These are phyloP conservation scores for Nemania serpens DNA, from an alignment of 2,329 filamentous ascomycete genomes.

Conservation along the genomic window DNA sequence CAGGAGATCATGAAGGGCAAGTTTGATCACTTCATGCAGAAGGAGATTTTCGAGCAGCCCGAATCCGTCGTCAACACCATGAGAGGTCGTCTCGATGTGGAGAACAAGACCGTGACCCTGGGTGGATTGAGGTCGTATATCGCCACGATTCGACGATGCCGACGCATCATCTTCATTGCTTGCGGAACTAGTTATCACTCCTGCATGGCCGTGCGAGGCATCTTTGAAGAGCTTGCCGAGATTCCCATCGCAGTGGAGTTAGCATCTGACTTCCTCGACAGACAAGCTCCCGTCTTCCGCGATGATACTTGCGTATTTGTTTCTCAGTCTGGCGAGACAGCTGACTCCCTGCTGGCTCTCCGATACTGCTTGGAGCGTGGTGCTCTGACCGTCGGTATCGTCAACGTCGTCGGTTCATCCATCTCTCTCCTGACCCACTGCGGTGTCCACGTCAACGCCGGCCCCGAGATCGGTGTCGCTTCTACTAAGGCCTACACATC, in stretches of 20 bases:
- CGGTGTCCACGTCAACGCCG: constrained; percentile 99
- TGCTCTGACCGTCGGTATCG: constrained; percentile 94
- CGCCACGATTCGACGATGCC: constrained; percentile 91
- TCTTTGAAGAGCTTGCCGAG: constrained; percentile 97
- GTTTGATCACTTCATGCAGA: constrained; percentile 99
- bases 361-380: constrained; percentile 98
- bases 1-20: constrained; percentile 99
- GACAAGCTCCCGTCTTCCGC: constrained; percentile 96
- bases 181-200: constrained; percentile 99
- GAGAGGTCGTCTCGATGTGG: constrained; percentile 94
- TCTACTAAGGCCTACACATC: constrained; percentile 99
- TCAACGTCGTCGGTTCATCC: constrained; percentile 97
- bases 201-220: constrained; percentile 98
- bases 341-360: constrained; percentile 94
- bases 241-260: constrained; percentile 97
- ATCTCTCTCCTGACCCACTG: constrained; percentile 99
- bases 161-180: constrained; percentile 97
- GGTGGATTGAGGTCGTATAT: constrained; percentile 97
- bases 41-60: constrained; percentile 99
- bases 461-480: constrained; percentile 97
- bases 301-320: constrained; percentile 99
- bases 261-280: constrained; percentile 96
- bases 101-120: constrained; percentile 93
- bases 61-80: constrained; percentile 99
- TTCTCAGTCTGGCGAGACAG: constrained; percentile 97